Conservation (phyloP, 306 rosid genomes). For the Glycine soja region DNA sequence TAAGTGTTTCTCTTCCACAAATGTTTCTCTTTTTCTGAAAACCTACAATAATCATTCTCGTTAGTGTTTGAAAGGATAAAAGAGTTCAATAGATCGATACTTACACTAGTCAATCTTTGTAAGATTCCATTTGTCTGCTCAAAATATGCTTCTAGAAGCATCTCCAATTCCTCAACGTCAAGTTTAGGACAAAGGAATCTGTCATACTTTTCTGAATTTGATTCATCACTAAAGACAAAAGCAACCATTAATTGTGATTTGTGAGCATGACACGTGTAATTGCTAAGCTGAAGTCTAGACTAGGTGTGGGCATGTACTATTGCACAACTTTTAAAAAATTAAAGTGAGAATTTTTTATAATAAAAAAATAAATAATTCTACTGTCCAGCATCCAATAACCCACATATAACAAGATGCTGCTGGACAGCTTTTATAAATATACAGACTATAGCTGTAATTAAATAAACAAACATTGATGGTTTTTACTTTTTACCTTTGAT, state of each 20-base stretch:
- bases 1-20: too few relatives aligned
- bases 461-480: not conserved
- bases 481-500: conserved; percentile 45
- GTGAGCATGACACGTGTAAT: not conserved
- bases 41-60: not conserved
- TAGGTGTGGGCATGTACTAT: too few relatives aligned
- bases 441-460: not conserved
- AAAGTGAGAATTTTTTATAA: too few relatives aligned
- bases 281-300: not conserved
- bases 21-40: not conserved
- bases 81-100: not conserved
- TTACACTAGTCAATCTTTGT: conserved; percentile 73
- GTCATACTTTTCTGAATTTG: conserved; percentile 44
- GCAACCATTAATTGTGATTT: not conserved
- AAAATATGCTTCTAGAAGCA: conserved; percentile 89
- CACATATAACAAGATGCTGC: too few relatives aligned
- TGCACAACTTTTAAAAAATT: too few relatives aligned
- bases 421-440: too few relatives aligned
- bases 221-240: conserved; percentile 42
- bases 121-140: conserved; percentile 78
- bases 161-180: conserved; percentile 82
- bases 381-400: too few relatives aligned
- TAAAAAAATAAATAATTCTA: too few relatives aligned
- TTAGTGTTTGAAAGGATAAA: too few relatives aligned
- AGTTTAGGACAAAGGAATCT: conserved; percentile 50